Base-by-base conservation (phyloP, 768 basidiomycete genomes). In the Vishniacozyma victoriae region DNA sequence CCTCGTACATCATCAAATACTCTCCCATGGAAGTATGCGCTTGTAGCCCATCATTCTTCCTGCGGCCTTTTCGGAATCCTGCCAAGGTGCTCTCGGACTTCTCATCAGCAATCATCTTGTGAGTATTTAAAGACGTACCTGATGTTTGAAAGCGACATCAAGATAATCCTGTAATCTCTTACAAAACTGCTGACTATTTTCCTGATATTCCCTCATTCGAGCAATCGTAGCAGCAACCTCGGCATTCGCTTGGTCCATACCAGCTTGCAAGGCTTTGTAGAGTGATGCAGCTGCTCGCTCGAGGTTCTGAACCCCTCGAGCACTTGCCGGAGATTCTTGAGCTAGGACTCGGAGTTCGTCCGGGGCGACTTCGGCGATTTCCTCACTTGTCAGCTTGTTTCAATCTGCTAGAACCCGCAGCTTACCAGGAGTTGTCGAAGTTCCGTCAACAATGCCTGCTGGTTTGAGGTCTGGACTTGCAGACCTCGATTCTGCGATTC, bases 191-290 rank as follows among this genome's bases (percentile, higher is more conserved):
- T 77, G 70, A 54, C 93, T 93, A 66, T 91, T 81, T 2, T 86
- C 89, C 50, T 80, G 79, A 66, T 97, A 97, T 70, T 96, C 93
- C 53, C 84, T 81, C 52, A 95, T 75, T 22, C 91, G 77, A 72
- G 91, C 91, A 80, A 92, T 92, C 0, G 90, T 91, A 5, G 91
- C 91, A n/a, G 91, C 89, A 83, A 96, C 93, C 63, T 93, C 93
- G 83, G 59, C 59, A 42, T 55, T 57, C 37, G 51, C 60, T 59
- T 16, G 9, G 15, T 31, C 93, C 55, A 84, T 77, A 5, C 88
- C 85, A 0, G 90, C 88, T 62, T 87, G 84, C 1, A 97, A 73
- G 0, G 93, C 93, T 67, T 92, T 95, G 77, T 97, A 97, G n/a
- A 97, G 75, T 47, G 89, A 83, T 0, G 84, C 79, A 1, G 86